Evolutionary conservation across 1,284 basidiomycete species (phyloP), one percentile per base, ranked within the genome.

Genomic region (Chalciporus sp.): DNA sequence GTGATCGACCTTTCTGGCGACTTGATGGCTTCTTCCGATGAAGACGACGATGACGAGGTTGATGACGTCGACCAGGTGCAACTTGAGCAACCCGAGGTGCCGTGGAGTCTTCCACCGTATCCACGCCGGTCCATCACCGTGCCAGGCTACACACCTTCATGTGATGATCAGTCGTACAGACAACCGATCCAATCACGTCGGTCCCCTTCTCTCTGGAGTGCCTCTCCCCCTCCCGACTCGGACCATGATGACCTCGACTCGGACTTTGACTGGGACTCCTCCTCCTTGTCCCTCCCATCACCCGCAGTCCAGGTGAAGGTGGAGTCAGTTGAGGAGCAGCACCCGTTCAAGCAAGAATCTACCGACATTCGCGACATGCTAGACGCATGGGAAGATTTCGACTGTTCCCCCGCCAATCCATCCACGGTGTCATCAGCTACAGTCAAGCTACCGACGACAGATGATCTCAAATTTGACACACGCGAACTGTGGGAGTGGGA

Each of bases 221-320:
- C 79, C 16, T 85, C 87, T 0, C 84, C 82, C 3, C 86, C 80
- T 27, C 80, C 79, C 2, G 86, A 90, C 58, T 87, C 85, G 1
- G 86, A 88, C 31, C 76, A 74, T 57, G 86, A 88, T 50, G 78
- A 79, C 55, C 74, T 73, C 50, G 75, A 67, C 37, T 70, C 69
- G 4, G 66, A 75, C 72, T 29, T 79, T 75, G 81, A 77, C 74
- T 43, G 72, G 76, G 61, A 61, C 53, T 47, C 72, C 16, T 65
- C 63, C 11, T 67, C 66, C 19, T 43, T 58, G 23, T 67, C 61
- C 42, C 46, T 49, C 12, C 56, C 64, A 7, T 70, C 68, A 2
- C 67, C 69, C 11, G 48, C 37, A 29, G 40, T 55, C 3, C 51
- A 42, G 19, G 52, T 69, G 31, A 72, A 63, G 46, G 59, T 70